Evolutionary conservation across 805 yeast species (phyloP).

Genomic region (Ogataea paradorogensis): DNA sequence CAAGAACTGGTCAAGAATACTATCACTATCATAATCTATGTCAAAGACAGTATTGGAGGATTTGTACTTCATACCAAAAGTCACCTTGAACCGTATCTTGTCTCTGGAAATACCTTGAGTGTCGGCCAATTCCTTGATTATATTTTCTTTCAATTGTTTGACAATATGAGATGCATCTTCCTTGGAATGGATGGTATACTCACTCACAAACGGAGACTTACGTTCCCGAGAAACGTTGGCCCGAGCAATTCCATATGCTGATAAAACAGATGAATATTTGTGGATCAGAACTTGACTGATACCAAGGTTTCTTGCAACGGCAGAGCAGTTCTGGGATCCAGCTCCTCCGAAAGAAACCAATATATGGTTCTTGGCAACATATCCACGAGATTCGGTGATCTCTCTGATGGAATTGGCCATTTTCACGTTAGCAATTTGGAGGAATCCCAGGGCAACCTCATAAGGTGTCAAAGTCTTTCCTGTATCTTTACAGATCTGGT

Average conservation of each 20-base stretch:
- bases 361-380: conserved; percentile 39
- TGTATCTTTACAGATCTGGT: conserved; percentile 34
- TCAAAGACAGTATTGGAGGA: conserved; percentile 86
- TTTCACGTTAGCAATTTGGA: conserved; percentile 43
- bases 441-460: conserved; percentile 45
- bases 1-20: conserved; percentile 44
- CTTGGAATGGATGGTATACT: conserved; percentile 19
- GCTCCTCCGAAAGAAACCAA: conserved; percentile 50
- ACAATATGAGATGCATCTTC: conserved; percentile 42
- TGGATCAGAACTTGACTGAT: conserved; percentile 42
- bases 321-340: conserved; percentile 46
- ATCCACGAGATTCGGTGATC: conserved; percentile 46
- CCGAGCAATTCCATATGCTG: conserved; percentile 40
- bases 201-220: conserved; percentile 59
- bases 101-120: conserved; percentile 41
- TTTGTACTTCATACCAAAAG: conserved; percentile 71
- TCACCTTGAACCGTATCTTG: conserved; percentile 52
- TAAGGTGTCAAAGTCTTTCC: conserved; percentile 34
- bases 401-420: conserved; percentile 49
- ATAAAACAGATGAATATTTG: conserved; percentile 44
- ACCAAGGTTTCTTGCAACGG: conserved; percentile 41
- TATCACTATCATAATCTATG: conserved; percentile 38
- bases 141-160: conserved; percentile 44
- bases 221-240: conserved; percentile 55
- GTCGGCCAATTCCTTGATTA: conserved; percentile 49